phyloP scores from a whole-genome alignment of 371 early-diverging fungal genomes.

The Syncephalis plumigaleata region DNA sequence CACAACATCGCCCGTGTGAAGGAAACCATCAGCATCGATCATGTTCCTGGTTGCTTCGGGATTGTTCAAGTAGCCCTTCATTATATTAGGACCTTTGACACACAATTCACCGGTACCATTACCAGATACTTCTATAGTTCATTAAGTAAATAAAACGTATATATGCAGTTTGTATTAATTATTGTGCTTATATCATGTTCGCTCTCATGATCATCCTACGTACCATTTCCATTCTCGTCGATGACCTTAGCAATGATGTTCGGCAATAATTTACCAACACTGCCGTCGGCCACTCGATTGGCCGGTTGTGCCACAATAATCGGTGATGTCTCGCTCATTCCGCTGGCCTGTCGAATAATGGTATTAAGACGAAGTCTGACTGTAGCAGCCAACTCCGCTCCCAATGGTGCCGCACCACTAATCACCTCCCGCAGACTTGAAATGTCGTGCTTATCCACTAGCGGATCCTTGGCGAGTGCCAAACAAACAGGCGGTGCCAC shows the following conservation, averaged over 20 bases:
- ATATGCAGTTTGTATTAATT: too few relatives aligned
- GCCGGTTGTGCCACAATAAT: neutral
- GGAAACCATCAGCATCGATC: constrained; percentile 49
- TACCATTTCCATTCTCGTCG: constrained; percentile 6
- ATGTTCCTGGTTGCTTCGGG: constrained; percentile 42
- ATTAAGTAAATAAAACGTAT: too few relatives aligned
- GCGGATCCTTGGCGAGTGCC: constrained; percentile 33
- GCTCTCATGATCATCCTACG: too few relatives aligned
- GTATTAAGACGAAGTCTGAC: neutral
- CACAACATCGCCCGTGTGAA: constrained; percentile 77
- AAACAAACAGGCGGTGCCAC: constrained; percentile 68
- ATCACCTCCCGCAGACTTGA: constrained; percentile 33
- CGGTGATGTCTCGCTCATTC: constrained; percentile 9
- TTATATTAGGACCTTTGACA: constrained; percentile 10
- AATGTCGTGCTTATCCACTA: constrained; percentile 46
- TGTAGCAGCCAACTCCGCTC: constrained; percentile 15
- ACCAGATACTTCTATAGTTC: too few relatives aligned
- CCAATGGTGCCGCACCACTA: constrained; percentile 73
- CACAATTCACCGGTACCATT: constrained; percentile 2
- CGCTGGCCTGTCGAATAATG: constrained; percentile 7
- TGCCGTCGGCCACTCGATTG: neutral
- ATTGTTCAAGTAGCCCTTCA: constrained; percentile 50
- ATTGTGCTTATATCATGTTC: neutral
- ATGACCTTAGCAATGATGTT: constrained; percentile 15
- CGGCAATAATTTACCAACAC: constrained; percentile 5